Conservation (phyloP, 805 yeast genomes). For the Debaryomyces hansenii region DNA sequence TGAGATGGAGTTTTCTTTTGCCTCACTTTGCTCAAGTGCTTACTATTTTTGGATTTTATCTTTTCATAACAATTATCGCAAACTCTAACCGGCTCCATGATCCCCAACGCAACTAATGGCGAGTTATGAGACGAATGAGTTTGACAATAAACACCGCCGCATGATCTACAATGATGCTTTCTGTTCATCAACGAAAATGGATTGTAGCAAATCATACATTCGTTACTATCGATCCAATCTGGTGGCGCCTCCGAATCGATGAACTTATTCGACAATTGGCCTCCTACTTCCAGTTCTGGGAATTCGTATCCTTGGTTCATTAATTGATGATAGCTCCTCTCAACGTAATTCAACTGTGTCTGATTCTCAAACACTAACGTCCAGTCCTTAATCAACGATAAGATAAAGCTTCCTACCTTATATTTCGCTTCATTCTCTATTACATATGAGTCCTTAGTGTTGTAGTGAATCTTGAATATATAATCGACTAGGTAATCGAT, state of each 20-base stretch:
- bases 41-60: constrained; percentile 38
- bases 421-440: constrained; percentile 23
- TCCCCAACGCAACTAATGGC: constrained; percentile 81
- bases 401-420: constrained; percentile 56
- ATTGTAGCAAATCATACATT: constrained; percentile 90
- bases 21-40: constrained; percentile 6
- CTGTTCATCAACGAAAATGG: constrained; percentile 80
- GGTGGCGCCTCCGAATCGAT: constrained; percentile 93
- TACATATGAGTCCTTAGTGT: constrained; percentile 25
- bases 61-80: constrained; percentile 86
- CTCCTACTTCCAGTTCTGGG: constrained; percentile 40
- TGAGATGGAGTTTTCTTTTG: background rate
- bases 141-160: constrained; percentile 93
- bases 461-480: constrained; percentile 39
- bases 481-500: constrained; percentile 70
- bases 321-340: constrained; percentile 58
- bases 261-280: constrained; percentile 47
- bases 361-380: constrained; percentile 69
- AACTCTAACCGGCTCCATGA: constrained; percentile 85
- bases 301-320: constrained; percentile 64
- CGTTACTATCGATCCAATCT: constrained; percentile 94
- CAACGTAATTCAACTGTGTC: constrained; percentile 63
- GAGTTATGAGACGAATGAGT: constrained; percentile 73
- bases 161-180: constrained; percentile 94
- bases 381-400: constrained; percentile 75